These are phyloP conservation scores for Helianthus annuus DNA, from an alignment of 129 eudicot species.

Conservation along the genomic window HanXRQr2.0-SUNRISE NC_035433.2:81807545-81808044, in stretches of 20 bases:
- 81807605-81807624: neutral
- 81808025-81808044: conserved; percentile 41
- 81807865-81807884: neutral
- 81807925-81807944: neutral
- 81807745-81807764: neutral
- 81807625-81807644: neutral
- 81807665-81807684: conserved; percentile 68
- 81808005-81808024: conserved; percentile 34
- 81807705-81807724: conserved; percentile 29
- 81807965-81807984: neutral
- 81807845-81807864: neutral
- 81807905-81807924: neutral
- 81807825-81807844: neutral
- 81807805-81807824: neutral
- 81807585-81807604: neutral
- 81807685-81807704: conserved; percentile 22
- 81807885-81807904: neutral
- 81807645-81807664: conserved; percentile 66
- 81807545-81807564: conserved; percentile 65
- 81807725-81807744: neutral
- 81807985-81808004: neutral
- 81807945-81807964: neutral
- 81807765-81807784: neutral
- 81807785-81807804: neutral
- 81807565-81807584: neutral